A percentile compares a stretch with the other conserved stretches of the same genome.
Conservation (phyloP, 768 basidiomycete species). For the Phylloporus arenicola region DNA sequence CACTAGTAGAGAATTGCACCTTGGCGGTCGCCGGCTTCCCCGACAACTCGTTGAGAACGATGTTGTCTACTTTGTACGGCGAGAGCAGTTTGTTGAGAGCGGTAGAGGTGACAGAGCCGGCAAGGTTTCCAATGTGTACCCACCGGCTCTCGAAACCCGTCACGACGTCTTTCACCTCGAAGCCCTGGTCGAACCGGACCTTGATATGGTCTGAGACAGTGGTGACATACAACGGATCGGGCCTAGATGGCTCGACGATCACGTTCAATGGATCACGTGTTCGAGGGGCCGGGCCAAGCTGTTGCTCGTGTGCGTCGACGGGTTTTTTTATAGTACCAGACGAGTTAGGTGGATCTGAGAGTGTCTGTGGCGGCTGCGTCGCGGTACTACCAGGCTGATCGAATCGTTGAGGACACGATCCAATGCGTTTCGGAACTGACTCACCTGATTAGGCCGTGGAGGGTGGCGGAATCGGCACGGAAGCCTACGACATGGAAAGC, state of each 20-base stretch:
- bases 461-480: slow-evolving; percentile 13
- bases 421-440: not conserved
- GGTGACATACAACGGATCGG: slow-evolving; percentile 23
- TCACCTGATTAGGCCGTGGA: slow-evolving; percentile 8
- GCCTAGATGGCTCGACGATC: slow-evolving; percentile 5
- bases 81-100: slow-evolving; percentile 37
- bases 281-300: not conserved
- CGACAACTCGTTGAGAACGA: slow-evolving; percentile 30
- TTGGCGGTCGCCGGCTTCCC: slow-evolving; percentile 30
- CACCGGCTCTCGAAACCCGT: slow-evolving; percentile 71
- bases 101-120: slow-evolving; percentile 27
- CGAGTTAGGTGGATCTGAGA: not conserved
- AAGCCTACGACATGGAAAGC: rapidly evolving
- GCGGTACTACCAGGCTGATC: not conserved
- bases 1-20: slow-evolving; percentile 44
- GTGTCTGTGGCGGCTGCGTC: not conserved
- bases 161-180: slow-evolving; percentile 47
- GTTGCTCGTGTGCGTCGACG: not conserved
- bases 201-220: slow-evolving; percentile 50
- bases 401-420: not conserved
- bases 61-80: slow-evolving; percentile 38
- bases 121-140: slow-evolving; percentile 51
- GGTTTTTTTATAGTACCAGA: not conserved
- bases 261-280: slow-evolving; percentile 1
- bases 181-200: slow-evolving; percentile 56